Evolutionary conservation across 345 rosid genomes (phyloP).

Genomic region (Acer saccharum): DNA sequence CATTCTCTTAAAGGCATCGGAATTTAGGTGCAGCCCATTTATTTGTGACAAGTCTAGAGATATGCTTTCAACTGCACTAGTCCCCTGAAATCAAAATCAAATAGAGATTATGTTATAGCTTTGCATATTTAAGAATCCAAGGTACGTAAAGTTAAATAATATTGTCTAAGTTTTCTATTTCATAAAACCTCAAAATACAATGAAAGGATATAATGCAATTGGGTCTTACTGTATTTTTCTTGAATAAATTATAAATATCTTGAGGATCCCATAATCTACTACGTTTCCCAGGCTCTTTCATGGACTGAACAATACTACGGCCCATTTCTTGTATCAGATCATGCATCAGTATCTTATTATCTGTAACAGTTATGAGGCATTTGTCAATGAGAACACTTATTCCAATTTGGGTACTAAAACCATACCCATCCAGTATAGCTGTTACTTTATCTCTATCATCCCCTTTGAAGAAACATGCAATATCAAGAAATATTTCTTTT

Average conservation of each 20-base stretch:
- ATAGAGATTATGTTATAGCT: too few species aligned
- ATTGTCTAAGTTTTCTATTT: not conserved
- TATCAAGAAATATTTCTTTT: not conserved
- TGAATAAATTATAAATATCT: conserved; percentile 4
- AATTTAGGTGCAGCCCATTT: too few species aligned
- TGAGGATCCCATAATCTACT: conserved; percentile 15
- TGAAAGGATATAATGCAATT: not conserved
- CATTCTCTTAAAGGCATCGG: too few species aligned
- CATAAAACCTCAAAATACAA: not conserved
- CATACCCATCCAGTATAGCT: not conserved
- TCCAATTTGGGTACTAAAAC: not conserved
- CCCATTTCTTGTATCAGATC: conserved; percentile 15
- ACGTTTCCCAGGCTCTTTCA: not conserved
- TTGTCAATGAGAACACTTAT: conserved; percentile 6
- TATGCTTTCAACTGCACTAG: too few species aligned
- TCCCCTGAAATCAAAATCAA: too few species aligned
- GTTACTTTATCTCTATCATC: not conserved
- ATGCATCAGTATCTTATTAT: not conserved
- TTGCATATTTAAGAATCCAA: too few species aligned
- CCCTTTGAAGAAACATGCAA: conserved; percentile 7
- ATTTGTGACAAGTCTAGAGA: too few species aligned
- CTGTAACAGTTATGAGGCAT: not conserved
- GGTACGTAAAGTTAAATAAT: not conserved
- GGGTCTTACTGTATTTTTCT: conserved; percentile 7
- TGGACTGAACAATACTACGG: not conserved